These are phyloP conservation scores for Hirschioporus abietinus DNA, from an alignment of 768 basidiomycete genomes.

Conservation along the genomic window DNA sequence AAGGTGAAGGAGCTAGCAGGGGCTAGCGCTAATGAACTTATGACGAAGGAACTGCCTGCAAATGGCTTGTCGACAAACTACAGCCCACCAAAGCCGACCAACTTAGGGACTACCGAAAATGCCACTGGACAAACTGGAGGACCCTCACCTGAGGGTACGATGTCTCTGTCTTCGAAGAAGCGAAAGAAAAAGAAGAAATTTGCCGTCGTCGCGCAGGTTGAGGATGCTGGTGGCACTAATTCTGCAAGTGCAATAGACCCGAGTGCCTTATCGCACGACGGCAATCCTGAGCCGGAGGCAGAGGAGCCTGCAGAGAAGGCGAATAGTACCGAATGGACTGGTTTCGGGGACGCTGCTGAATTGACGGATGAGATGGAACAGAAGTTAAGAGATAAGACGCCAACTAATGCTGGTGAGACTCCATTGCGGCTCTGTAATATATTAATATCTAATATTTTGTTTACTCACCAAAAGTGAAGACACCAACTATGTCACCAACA, in stretches of 20 bases:
- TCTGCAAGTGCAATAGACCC: not conserved
- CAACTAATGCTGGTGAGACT: not conserved
- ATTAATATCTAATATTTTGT: not conserved
- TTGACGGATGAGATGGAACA: not conserved
- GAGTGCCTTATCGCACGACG: slow-evolving; percentile 3
- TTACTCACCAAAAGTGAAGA: not conserved
- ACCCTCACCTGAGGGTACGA: not conserved
- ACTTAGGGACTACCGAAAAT: not conserved
- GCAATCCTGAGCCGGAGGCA: slow-evolving; percentile 12
- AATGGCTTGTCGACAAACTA: not conserved
- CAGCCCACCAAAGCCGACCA: not conserved
- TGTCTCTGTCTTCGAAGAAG: slow-evolving; percentile 15
- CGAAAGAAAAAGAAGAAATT: slow-evolving; percentile 23
- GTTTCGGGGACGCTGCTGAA: slow-evolving; percentile 9
- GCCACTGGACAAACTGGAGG: not conserved
- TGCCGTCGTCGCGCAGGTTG: not conserved
- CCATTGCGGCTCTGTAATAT: not conserved
- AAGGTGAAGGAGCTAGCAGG: not conserved
- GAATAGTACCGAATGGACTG: not conserved
- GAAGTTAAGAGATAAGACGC: not conserved
- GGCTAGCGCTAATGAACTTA: not conserved
- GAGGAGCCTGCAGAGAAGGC: slow-evolving; percentile 11
- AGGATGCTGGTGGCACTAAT: not conserved
- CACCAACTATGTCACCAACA: not conserved
- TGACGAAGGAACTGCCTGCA: not conserved